These are phyloP conservation scores for Russula olivacea DNA, from an alignment of 768 basidiomycete genomes.

Conservation along the genomic window DNA sequence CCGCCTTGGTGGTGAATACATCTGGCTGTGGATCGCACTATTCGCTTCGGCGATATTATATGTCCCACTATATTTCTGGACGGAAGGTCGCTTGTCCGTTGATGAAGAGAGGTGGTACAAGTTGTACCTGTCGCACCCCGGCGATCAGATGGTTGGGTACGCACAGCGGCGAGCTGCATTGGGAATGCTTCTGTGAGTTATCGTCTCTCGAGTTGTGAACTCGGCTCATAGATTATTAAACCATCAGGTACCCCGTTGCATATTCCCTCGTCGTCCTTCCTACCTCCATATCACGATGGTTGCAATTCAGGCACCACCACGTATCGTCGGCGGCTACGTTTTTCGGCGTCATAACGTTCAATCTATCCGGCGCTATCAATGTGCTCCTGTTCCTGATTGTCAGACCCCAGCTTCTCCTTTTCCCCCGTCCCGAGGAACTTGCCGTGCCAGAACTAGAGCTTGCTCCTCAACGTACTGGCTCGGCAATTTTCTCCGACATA, in stretches of 20 bases:
- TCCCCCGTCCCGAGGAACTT: too few species aligned
- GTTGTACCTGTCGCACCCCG: conserved; percentile 24
- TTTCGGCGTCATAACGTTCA: conserved; percentile 31
- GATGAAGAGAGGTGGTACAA: conserved; percentile 28
- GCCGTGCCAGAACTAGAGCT: background rate
- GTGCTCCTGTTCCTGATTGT: conserved; percentile 37
- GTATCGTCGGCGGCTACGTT: conserved; percentile 34
- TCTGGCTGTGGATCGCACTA: conserved; percentile 43
- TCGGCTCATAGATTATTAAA: background rate
- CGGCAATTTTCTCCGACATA: background rate
- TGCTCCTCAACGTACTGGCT: background rate
- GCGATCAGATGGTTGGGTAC: conserved; percentile 5
- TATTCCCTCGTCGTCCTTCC: conserved; percentile 39
- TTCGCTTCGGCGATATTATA: conserved; percentile 34
- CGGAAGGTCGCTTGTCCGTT: conserved; percentile 33
- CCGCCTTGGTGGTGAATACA: conserved; percentile 39
- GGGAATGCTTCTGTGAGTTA: conserved; percentile 30
- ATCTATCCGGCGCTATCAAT: conserved; percentile 38
- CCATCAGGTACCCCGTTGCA: conserved; percentile 33
- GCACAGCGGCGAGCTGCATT: conserved; percentile 9
- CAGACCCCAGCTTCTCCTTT: conserved; percentile 35
- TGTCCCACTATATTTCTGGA: conserved; percentile 36
- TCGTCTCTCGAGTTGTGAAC: background rate
- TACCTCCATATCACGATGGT: conserved; percentile 39
- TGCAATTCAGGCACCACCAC: conserved; percentile 26